These are phyloP conservation scores for Escovopsis sp. DNA, from an alignment of 2,329 filamentous ascomycete genomes.

Conservation along the genomic window DNA sequence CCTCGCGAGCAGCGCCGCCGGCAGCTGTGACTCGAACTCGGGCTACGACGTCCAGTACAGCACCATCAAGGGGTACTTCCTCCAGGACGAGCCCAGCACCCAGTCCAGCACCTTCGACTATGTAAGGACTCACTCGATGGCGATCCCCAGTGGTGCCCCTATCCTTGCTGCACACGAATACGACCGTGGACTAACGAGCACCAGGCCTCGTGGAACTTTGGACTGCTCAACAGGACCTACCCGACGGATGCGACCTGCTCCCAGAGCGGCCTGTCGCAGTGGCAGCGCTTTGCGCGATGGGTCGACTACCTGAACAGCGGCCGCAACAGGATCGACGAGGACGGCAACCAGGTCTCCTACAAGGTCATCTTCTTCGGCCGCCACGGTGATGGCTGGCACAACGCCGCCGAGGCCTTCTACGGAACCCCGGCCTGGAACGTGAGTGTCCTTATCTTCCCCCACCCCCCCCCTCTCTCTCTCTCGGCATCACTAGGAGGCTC, in stretches of 20 bases:
- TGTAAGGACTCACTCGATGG: slow-evolving; percentile 24
- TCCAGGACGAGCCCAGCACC: slow-evolving; percentile 46
- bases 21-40: slow-evolving; percentile 18
- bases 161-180: background rate
- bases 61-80: slow-evolving; percentile 46
- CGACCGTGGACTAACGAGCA: background rate
- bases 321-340: slow-evolving; percentile 23
- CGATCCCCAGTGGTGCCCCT: background rate
- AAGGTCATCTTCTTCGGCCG: slow-evolving; percentile 55
- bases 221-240: slow-evolving; percentile 49
- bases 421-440: slow-evolving; percentile 57
- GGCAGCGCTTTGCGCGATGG: slow-evolving; percentile 48
- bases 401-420: slow-evolving; percentile 49
- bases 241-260: slow-evolving; percentile 33
- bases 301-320: slow-evolving; percentile 37
- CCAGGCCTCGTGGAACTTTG: slow-evolving; percentile 47
- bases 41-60: slow-evolving; percentile 40
- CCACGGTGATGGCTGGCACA: slow-evolving; percentile 54
- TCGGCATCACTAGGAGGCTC: background rate
- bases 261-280: slow-evolving; percentile 36
- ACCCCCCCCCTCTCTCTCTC: background rate
- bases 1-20: slow-evolving; percentile 17
- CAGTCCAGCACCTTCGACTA: slow-evolving; percentile 47
- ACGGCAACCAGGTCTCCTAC: slow-evolving; percentile 38
- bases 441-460: slow-evolving; percentile 13